These are phyloP conservation scores for Coemansia sp. DNA, from an alignment of 192 early-diverging fungal genomes.

Conservation along the genomic window DNA sequence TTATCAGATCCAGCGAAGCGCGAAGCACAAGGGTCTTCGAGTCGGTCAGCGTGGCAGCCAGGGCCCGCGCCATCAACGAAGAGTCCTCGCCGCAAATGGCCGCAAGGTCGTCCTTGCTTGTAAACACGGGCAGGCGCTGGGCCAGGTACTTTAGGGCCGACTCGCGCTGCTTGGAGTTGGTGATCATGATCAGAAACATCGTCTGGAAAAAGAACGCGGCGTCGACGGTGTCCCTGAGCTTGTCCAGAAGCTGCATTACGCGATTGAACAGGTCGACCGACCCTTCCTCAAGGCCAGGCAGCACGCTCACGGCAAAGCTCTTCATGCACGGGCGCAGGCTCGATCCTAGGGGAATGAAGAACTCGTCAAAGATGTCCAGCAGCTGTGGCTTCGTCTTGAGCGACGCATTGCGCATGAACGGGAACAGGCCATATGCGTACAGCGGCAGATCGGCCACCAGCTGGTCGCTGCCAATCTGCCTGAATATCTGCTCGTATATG, in stretches of 20 bases:
- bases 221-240: slow-evolving; percentile 64
- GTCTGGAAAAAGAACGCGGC: slow-evolving; percentile 76
- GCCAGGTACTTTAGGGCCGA: slow-evolving; percentile 78
- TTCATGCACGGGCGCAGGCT: slow-evolving; percentile 72
- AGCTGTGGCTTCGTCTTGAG: slow-evolving; percentile 83
- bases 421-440: slow-evolving; percentile 87
- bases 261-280: slow-evolving; percentile 78
- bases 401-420: slow-evolving; percentile 82
- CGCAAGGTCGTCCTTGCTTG: slow-evolving; percentile 64
- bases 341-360: slow-evolving; percentile 69
- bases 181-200: slow-evolving; percentile 78
- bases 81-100: slow-evolving; percentile 68
- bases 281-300: slow-evolving; percentile 88
- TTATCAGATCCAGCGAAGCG: slow-evolving; percentile 77
- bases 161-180: slow-evolving; percentile 60
- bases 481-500: slow-evolving; percentile 77
- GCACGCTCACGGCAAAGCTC: slow-evolving; percentile 73
- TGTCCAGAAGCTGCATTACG: slow-evolving; percentile 65
- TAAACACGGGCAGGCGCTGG: slow-evolving; percentile 60
- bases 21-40: slow-evolving; percentile 78
- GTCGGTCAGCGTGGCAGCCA: slow-evolving; percentile 71
- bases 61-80: slow-evolving; percentile 68
- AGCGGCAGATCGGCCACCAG: slow-evolving; percentile 77
- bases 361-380: slow-evolving; percentile 70
- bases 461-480: slow-evolving; percentile 66